These are phyloP conservation scores for Fusarium sublunatum DNA, from an alignment of 2,329 filamentous ascomycete species.

Conservation along the genomic window DNA sequence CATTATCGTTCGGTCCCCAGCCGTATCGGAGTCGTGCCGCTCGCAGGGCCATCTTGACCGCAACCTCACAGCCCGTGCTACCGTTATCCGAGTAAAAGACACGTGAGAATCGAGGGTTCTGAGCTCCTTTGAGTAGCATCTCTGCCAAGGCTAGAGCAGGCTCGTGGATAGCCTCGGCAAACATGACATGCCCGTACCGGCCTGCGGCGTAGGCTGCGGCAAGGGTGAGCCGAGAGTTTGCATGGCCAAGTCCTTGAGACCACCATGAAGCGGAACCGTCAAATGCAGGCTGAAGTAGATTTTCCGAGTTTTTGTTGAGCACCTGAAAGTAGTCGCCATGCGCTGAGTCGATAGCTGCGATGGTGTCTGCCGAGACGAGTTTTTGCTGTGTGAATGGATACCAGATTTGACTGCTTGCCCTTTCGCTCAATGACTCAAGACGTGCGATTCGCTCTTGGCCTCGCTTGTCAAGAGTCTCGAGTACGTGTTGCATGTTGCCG, in stretches of 20 bases:
- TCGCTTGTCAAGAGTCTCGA: constrained; percentile 62
- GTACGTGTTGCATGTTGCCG: constrained; percentile 56
- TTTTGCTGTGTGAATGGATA: constrained; percentile 89
- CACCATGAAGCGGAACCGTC: constrained; percentile 92
- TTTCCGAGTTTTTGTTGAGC: constrained; percentile 10
- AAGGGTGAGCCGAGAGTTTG: constrained; percentile 76
- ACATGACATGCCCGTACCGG: constrained; percentile 90
- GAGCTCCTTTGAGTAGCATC: constrained; percentile 66
- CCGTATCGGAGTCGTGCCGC: constrained; percentile 74
- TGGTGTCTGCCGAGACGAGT: constrained; percentile 68
- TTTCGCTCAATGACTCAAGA: constrained; percentile 69
- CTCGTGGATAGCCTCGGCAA: constrained; percentile 81
- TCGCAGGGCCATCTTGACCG: constrained; percentile 84
- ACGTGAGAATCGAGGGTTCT: constrained; percentile 73
- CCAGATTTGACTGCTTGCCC: constrained; percentile 77
- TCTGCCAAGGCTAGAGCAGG: constrained; percentile 78
- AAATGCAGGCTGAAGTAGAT: constrained; percentile 67
- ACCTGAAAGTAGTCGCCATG: constrained; percentile 83
- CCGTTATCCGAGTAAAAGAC: constrained; percentile 89
- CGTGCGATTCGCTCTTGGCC: constrained; percentile 68
- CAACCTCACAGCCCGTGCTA: constrained; percentile 85
- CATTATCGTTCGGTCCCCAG: constrained; percentile 67
- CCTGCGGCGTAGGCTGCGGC: constrained; percentile 84
- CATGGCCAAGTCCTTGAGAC: constrained; percentile 88
- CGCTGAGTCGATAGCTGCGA: constrained; percentile 83